Evolutionary conservation across 2,329 filamentous ascomycete genomes (phyloP).

Genomic region (Aspergillus clavatus): DNA sequence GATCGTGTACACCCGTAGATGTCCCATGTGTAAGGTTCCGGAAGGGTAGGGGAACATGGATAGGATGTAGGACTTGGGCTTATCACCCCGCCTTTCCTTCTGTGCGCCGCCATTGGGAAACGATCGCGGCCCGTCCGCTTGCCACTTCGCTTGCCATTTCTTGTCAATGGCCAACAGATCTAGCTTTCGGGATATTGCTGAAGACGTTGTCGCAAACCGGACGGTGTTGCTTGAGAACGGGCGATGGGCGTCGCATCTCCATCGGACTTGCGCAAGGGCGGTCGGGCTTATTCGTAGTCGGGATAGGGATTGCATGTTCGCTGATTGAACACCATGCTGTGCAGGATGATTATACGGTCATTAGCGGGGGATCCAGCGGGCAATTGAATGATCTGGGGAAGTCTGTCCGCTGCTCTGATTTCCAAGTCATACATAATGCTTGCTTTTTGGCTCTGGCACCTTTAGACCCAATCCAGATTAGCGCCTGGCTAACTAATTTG

Average conservation of each 20-base stretch:
- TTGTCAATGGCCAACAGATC: constrained; percentile 46
- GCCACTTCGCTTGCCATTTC: constrained; percentile 55
- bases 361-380: neutral
- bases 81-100: constrained; percentile 13
- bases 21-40: constrained; percentile 78
- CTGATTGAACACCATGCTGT: constrained; percentile 18
- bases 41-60: constrained; percentile 95
- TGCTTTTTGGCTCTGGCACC: neutral
- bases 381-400: neutral
- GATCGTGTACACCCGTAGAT: constrained; percentile 84
- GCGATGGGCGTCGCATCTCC: constrained; percentile 13
- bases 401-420: neutral
- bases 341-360: neutral
- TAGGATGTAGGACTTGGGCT: constrained; percentile 61
- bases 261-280: constrained; percentile 15
- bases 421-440: neutral
- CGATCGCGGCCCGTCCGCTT: constrained; percentile 12
- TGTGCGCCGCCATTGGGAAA: neutral
- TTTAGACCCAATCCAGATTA: constrained; percentile 20
- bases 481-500: constrained; percentile 5
- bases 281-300: constrained; percentile 24
- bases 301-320: constrained; percentile 26
- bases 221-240: constrained; percentile 13
- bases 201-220: constrained; percentile 23
- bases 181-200: constrained; percentile 24